Base-by-base conservation (phyloP, 169 alveolate species). In the Cystoisospora suis region DNA sequence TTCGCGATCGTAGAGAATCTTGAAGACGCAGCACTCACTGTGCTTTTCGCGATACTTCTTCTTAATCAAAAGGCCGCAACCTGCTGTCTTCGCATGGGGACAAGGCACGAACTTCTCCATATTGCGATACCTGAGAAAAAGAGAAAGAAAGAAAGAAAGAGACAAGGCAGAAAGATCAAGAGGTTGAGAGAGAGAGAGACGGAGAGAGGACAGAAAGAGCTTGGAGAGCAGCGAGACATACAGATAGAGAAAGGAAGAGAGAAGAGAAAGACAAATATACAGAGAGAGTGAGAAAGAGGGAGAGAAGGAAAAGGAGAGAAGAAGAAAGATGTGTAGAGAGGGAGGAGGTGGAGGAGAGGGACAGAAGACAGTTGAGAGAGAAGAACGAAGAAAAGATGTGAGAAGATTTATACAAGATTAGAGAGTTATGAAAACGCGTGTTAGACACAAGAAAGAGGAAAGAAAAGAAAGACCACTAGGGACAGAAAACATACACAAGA, bases 91-190 rank as follows among this genome's bases (percentile, higher is more conserved):
- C 32, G 45, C n/a, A 85, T 92, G 89, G 36, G 80, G 86, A 34
- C 94, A 80, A 7, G 81, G 79, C 27, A 86, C 94, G 27, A 86
- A 79, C 85, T 90, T 90, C 45, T 86, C 83, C 94, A 90, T 90
- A 86, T 90, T 90, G 40, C 94, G 36, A 81, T 87, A 87, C 72
- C 92, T 87, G 81, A 69, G n/a, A 6, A 40, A n/a, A 20, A 9
- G 61, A 9, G 61, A 49, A 20, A 9, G n/a, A 49, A 29, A 61
- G 34, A 15, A 61, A n/a, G n/a, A 5, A n/a, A 29, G 36, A n/a
- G 6, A 61, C 42, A 9, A 61, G 75, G 42, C 6, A 61, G 75
- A 6, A 38, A 61, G 34, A 61, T 12, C 12, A 53, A 23, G 42
- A 61, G 7, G 40, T 5, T 38, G 75, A 7, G 75, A 29, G 36